Conservation (phyloP, 495 filamentous ascomycete genomes). For the Aspergillus leporis region DNA sequence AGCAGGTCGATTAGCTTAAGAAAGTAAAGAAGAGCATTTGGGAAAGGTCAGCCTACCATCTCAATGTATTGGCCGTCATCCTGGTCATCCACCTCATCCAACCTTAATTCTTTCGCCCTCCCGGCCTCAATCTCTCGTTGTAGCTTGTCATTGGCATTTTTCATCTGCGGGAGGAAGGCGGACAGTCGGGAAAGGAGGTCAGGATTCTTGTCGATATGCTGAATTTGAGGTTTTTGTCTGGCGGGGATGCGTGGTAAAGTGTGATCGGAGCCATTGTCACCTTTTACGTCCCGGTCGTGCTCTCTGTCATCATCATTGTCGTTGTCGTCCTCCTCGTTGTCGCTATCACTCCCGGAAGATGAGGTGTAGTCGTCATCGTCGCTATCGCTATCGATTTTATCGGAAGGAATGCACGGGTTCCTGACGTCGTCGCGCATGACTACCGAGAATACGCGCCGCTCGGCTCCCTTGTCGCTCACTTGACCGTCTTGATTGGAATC, state of each 20-base stretch:
- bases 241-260: slow-evolving; percentile 30
- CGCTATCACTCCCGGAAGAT: slow-evolving; percentile 35
- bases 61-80: slow-evolving; percentile 49
- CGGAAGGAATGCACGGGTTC: background rate
- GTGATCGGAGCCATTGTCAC: slow-evolving; percentile 5
- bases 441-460: slow-evolving; percentile 10
- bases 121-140: slow-evolving; percentile 43
- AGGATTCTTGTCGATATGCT: slow-evolving; percentile 26
- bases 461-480: background rate
- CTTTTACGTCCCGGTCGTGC: slow-evolving; percentile 2
- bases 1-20: background rate
- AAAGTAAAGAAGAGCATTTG: background rate
- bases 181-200: slow-evolving; percentile 42
- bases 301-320: slow-evolving; percentile 21
- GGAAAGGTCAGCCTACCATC: slow-evolving; percentile 40
- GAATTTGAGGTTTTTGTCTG: slow-evolving; percentile 40
- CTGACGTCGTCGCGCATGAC: slow-evolving; percentile 1
- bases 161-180: slow-evolving; percentile 49
- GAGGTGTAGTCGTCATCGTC: slow-evolving; percentile 43
- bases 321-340: slow-evolving; percentile 28
- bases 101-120: slow-evolving; percentile 28
- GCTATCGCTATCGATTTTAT: slow-evolving; percentile 6
- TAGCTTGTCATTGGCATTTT: slow-evolving; percentile 49
- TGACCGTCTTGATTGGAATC: slow-evolving; percentile 1
- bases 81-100: slow-evolving; percentile 38